These are phyloP conservation scores for Hypoxylon crocopeplum DNA, from an alignment of 495 filamentous ascomycete genomes.

Conservation along the genomic window DNA sequence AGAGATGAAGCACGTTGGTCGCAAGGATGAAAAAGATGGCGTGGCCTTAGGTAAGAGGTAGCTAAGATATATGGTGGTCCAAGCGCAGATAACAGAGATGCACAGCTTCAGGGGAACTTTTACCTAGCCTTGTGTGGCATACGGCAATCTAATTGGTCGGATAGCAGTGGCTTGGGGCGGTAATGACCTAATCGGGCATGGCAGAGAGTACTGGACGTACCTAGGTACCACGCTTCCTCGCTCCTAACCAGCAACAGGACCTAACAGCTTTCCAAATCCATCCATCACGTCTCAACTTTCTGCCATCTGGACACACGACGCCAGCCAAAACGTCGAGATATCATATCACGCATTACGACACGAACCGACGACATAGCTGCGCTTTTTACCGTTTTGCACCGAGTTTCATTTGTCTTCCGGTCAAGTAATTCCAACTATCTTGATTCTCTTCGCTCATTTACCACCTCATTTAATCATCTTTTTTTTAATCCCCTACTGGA, in stretches of 20 bases:
- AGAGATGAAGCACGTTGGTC: too few species aligned
- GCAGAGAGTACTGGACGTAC: neutral
- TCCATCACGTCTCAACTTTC: conserved; percentile 32
- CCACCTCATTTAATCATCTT: conserved; percentile 23
- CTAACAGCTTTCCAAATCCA: conserved; percentile 32
- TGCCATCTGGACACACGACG: conserved; percentile 7
- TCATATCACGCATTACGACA: conserved; percentile 17
- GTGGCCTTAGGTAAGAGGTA: too few species aligned
- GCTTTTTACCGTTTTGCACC: conserved; percentile 1
- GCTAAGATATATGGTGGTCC: conserved; percentile 6
- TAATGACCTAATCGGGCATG: conserved; percentile 29
- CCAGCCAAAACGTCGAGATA: conserved; percentile 11
- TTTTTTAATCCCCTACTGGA: conserved; percentile 9
- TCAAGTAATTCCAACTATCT: conserved; percentile 24
- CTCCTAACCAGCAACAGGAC: neutral
- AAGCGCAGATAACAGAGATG: conserved; percentile 2
- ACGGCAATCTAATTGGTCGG: conserved; percentile 15
- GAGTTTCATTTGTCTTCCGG: conserved; percentile 18
- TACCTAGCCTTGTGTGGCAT: conserved; percentile 18
- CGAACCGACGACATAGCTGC: conserved; percentile 8
- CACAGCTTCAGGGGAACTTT: conserved; percentile 29
- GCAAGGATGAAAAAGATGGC: too few species aligned
- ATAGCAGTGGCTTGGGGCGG: conserved; percentile 15
- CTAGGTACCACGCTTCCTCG: neutral
- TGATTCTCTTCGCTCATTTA: conserved; percentile 39